A percentile compares a stretch with the other conserved stretches of the same genome.
These are phyloP conservation scores for Aureobasidium uvarum DNA, from an alignment of 2,329 filamentous ascomycete species.

Conservation along the genomic window DNA sequence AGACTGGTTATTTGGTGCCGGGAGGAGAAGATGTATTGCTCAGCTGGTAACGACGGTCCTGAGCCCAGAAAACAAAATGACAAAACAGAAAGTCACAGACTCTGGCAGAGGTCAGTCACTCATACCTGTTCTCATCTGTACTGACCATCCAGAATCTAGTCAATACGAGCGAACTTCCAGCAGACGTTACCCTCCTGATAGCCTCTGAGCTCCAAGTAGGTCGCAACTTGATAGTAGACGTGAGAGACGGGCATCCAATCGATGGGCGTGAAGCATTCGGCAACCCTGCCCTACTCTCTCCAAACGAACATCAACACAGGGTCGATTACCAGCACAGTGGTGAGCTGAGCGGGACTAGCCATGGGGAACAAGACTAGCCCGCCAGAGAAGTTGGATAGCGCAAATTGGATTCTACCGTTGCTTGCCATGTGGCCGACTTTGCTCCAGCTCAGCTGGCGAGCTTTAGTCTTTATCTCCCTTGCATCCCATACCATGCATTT, in stretches of 20 bases:
- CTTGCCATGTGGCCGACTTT: not conserved
- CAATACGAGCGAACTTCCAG: not conserved
- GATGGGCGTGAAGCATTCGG: not conserved
- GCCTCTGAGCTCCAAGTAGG: no score
- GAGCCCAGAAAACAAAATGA: no score
- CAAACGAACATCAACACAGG: constrained; percentile 5
- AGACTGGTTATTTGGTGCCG: not conserved
- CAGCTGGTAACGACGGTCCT: not conserved
- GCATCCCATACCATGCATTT: not conserved
- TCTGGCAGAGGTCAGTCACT: not conserved
- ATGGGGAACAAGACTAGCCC: not conserved
- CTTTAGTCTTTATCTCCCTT: not conserved
- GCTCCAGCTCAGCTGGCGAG: not conserved
- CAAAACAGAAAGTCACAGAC: not conserved
- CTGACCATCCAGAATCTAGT: not conserved
- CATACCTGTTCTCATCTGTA: not conserved
- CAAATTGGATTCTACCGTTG: not conserved
- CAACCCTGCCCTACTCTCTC: not conserved
- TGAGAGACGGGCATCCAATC: not conserved
- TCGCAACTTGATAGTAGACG: not conserved
- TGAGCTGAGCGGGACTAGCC: not conserved
- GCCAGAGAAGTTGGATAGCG: not conserved
- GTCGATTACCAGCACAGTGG: not conserved
- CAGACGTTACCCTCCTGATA: not conserved
- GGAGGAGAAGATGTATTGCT: not conserved